These are phyloP conservation scores for Pichia eremophila DNA, from an alignment of 805 yeast genomes.

Conservation along the genomic window DNA sequence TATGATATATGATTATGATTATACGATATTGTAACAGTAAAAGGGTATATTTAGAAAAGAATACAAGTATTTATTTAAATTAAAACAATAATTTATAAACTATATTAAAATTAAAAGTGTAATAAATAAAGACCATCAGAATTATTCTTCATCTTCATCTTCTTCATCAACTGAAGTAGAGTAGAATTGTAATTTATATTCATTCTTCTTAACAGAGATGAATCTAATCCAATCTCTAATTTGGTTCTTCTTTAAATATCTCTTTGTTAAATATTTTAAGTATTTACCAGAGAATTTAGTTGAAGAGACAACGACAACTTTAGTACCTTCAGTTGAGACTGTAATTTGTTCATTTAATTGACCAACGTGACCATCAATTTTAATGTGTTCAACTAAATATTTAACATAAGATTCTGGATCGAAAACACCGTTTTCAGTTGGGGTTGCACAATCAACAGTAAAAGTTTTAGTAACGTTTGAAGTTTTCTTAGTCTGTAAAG, in stretches of 20 bases:
- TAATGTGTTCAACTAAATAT: conserved; percentile 98
- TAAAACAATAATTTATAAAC: conserved; percentile 1
- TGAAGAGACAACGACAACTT: conserved; percentile 80
- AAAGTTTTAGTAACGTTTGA: conserved; percentile 72
- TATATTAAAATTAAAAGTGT: background rate
- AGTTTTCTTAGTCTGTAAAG: conserved; percentile 63
- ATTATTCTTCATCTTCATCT: conserved; percentile 67
- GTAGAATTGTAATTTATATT: conserved; percentile 98
- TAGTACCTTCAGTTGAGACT: conserved; percentile 77
- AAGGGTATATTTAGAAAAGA: conserved; percentile 2
- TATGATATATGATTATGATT: background rate
- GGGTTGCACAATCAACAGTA: conserved; percentile 93
- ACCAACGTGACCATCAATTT: conserved; percentile 94
- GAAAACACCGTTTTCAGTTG: conserved; percentile 94
- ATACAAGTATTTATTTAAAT: conserved; percentile 1
- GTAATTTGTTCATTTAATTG: conserved; percentile 94
- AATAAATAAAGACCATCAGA: conserved; percentile 9
- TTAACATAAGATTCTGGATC: conserved; percentile 97
- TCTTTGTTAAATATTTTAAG: conserved; percentile 98
- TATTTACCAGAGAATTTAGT: conserved; percentile 99
- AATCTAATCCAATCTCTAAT: conserved; percentile 99
- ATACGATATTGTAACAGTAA: no score
- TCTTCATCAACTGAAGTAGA: conserved; percentile 92
- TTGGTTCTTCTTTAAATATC: conserved; percentile 99
- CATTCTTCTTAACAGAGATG: conserved; percentile 90